These are phyloP conservation scores for Cafeteria roenbergensis DNA, from an alignment of 108 stramenopile genomes.

Conservation along the genomic window DNA sequence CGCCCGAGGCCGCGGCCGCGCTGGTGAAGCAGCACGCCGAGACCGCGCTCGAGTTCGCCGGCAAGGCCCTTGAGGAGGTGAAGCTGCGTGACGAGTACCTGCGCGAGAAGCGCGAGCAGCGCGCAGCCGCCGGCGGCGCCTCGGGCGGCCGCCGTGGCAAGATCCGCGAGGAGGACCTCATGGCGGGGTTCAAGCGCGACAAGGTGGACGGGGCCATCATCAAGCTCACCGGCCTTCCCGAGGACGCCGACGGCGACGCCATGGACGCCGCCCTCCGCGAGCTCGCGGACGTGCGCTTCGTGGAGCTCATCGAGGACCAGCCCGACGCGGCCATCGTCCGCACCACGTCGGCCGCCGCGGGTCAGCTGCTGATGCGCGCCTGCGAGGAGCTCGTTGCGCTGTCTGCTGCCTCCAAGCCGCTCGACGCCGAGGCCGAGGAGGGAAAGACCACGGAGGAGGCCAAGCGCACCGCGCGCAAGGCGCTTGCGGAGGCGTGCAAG, in stretches of 20 bases:
- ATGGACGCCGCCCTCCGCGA: background rate
- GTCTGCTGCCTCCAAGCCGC: too few species aligned
- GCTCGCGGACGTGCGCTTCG: background rate
- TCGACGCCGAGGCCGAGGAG: too few species aligned
- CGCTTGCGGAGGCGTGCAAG: too few species aligned
- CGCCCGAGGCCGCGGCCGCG: background rate
- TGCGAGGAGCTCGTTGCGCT: background rate
- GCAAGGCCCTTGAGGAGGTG: conserved; percentile 5
- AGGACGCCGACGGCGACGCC: background rate
- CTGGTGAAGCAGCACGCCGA: background rate
- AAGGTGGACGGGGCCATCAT: background rate
- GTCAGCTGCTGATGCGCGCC: background rate
- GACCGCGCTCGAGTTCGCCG: background rate
- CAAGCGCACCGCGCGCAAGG: too few species aligned
- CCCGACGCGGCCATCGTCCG: background rate
- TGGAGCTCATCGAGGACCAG: conserved; percentile 3
- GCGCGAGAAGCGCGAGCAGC: background rate
- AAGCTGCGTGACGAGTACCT: conserved; percentile 8
- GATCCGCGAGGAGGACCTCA: background rate
- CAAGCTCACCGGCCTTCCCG: background rate
- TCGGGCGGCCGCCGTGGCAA: too few species aligned
- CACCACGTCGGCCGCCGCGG: background rate
- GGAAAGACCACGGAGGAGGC: too few species aligned
- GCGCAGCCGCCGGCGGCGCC: too few species aligned
- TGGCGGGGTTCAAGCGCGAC: conserved; percentile 1